Evolutionary conservation across 1,284 basidiomycete species (phyloP).

Genomic region (Trichosporon ovoides): DNA sequence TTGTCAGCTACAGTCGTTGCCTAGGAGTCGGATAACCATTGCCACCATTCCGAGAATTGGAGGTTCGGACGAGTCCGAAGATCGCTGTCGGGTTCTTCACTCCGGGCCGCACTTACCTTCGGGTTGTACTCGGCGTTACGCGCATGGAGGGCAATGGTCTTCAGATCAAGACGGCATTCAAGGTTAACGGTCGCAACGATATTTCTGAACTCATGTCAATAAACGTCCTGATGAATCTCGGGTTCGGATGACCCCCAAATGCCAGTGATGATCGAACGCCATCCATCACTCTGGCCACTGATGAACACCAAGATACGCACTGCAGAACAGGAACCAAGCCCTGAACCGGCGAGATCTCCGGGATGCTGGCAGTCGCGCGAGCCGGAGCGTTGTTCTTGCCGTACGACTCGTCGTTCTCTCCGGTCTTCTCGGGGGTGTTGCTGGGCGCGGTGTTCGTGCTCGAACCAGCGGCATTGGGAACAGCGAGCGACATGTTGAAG

Average conservation of each 20-base stretch:
- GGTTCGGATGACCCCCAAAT: background rate
- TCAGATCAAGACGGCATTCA: constrained; percentile 92
- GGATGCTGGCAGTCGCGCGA: constrained; percentile 35
- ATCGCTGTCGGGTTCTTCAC: background rate
- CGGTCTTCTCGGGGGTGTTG: constrained; percentile 7
- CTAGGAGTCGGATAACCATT: background rate
- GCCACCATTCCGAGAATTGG: background rate
- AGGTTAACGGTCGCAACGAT: constrained; percentile 99
- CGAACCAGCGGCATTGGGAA: constrained; percentile 16
- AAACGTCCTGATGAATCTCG: background rate
- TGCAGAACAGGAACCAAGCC: constrained; percentile 91
- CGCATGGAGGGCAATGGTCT: constrained; percentile 97
- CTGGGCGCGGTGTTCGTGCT: background rate
- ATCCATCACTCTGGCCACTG: background rate
- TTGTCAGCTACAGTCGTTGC: constrained; percentile 45
- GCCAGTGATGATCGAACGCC: background rate
- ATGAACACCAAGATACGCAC: constrained; percentile 45
- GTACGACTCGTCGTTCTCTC: constrained; percentile 11
- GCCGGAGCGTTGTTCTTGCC: constrained; percentile 19
- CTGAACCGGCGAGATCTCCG: constrained; percentile 82
- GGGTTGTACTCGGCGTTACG: constrained; percentile 99
- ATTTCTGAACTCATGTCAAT: constrained; percentile 56
- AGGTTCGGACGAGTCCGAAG: background rate
- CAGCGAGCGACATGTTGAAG: constrained; percentile 26
- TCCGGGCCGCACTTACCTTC: constrained; percentile 66